Evolutionary conservation across 345 rosid species (phyloP).

Genomic region (Orychophragmus violaceus): DNA sequence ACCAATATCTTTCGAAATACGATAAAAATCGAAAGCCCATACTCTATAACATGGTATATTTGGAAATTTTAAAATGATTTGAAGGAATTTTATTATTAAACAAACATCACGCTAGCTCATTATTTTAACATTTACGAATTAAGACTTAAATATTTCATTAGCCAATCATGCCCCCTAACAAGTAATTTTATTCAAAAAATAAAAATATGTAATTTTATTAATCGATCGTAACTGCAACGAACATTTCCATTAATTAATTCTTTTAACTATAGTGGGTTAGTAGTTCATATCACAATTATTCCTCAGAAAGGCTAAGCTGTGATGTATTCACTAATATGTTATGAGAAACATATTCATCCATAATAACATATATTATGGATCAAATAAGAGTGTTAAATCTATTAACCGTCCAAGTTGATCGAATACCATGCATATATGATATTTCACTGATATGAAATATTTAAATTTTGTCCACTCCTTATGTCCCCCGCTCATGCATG

Average conservation of each 20-base stretch:
- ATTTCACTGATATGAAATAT: background rate
- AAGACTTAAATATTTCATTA: background rate
- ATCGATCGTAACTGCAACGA: conserved; percentile 2
- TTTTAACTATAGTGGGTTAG: background rate
- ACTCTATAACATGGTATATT: conserved; percentile 6
- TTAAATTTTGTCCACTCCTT: background rate
- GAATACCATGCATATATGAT: conserved; percentile 1
- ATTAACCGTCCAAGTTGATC: background rate
- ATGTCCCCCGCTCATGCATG: background rate
- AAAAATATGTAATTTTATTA: no score
- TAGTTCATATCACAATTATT: background rate
- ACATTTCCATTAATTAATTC: background rate
- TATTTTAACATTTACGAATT: background rate
- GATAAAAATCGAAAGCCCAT: background rate
- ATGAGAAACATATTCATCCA: background rate
- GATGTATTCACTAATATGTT: no score
- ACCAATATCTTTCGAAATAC: background rate
- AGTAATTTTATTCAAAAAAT: background rate
- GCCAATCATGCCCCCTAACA: conserved; percentile 16
- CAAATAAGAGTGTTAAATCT: no score
- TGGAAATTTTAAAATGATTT: background rate
- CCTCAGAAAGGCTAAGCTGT: background rate
- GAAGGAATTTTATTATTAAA: background rate
- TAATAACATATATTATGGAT: background rate
- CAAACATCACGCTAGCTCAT: background rate